Evolutionary conservation across 1,284 basidiomycete species (phyloP).

Genomic region (Ceratobasidium sp.): DNA sequence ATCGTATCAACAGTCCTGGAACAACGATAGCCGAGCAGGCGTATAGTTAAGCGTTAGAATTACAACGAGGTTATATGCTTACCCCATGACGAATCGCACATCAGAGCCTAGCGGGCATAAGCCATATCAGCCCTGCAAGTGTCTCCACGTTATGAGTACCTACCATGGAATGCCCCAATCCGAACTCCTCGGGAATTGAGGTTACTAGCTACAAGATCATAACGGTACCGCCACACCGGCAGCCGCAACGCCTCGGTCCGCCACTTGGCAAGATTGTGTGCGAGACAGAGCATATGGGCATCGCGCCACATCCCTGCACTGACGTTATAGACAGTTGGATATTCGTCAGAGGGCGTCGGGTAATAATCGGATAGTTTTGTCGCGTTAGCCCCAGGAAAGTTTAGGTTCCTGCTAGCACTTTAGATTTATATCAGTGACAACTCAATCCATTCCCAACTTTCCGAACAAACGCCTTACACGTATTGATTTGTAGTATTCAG

Average conservation of each 20-base stretch:
- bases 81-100: slow-evolving; percentile 63
- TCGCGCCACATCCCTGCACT: slow-evolving; percentile 61
- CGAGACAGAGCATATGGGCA: slow-evolving; percentile 64
- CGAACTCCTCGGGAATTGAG: slow-evolving; percentile 60
- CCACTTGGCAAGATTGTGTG: slow-evolving; percentile 60
- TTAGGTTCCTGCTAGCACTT: slow-evolving; percentile 53
- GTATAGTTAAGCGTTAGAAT: background rate
- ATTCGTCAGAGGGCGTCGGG: slow-evolving; percentile 53
- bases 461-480: slow-evolving; percentile 52
- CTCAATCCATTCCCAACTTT: background rate
- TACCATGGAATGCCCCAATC: slow-evolving; percentile 62
- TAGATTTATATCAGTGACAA: background rate
- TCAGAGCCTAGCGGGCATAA: slow-evolving; percentile 52
- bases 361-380: slow-evolving; percentile 53
- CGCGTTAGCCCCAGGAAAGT: slow-evolving; percentile 82
- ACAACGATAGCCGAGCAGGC: background rate
- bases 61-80: background rate
- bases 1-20: slow-evolving; percentile 51
- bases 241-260: slow-evolving; percentile 57
- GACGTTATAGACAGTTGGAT: slow-evolving; percentile 55
- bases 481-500: slow-evolving; percentile 58
- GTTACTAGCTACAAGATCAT: slow-evolving; percentile 61
- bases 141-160: slow-evolving; percentile 19
- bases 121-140: too few species aligned
- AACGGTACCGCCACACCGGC: slow-evolving; percentile 63